phyloP scores from a whole-genome alignment of 805 yeast species.

The Millerago galiae region DNA sequence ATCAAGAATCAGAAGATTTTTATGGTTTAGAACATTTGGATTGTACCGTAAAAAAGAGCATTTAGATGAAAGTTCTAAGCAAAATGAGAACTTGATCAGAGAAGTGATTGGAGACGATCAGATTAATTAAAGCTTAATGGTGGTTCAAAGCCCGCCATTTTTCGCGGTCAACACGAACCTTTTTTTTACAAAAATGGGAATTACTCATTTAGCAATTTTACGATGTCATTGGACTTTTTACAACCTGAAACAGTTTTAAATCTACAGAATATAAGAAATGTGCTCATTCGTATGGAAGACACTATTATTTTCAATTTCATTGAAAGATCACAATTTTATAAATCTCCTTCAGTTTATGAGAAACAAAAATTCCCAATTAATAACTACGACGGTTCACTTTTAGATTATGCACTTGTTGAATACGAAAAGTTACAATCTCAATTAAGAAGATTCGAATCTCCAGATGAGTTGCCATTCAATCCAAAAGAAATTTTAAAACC shows the following conservation, averaged over 20 bases:
- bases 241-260: constrained; percentile 78
- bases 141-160: not conserved
- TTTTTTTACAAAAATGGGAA: too few relatives aligned
- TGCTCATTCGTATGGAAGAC: constrained; percentile 91
- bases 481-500: constrained; percentile 59
- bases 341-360: constrained; percentile 69
- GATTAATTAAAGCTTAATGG: constrained; percentile 1
- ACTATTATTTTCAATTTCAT: constrained; percentile 88
- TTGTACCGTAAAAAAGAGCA: constrained; percentile 25
- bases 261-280: constrained; percentile 74
- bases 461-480: constrained; percentile 89
- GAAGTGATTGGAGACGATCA: constrained; percentile 59
- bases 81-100: constrained; percentile 76
- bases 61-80: constrained; percentile 34
- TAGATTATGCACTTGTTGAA: constrained; percentile 80
- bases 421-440: constrained; percentile 73
- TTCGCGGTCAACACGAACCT: too few relatives aligned
- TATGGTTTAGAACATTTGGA: constrained; percentile 45
- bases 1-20: constrained; percentile 48
- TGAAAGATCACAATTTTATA: constrained; percentile 84
- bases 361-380: constrained; percentile 52
- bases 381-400: constrained; percentile 68
- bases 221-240: constrained; percentile 66
- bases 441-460: constrained; percentile 85
- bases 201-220: too few relatives aligned